These are phyloP conservation scores for Magnusiomyces suaveolens DNA, from an alignment of 1,139 yeast genomes.

Conservation along the genomic window DNA sequence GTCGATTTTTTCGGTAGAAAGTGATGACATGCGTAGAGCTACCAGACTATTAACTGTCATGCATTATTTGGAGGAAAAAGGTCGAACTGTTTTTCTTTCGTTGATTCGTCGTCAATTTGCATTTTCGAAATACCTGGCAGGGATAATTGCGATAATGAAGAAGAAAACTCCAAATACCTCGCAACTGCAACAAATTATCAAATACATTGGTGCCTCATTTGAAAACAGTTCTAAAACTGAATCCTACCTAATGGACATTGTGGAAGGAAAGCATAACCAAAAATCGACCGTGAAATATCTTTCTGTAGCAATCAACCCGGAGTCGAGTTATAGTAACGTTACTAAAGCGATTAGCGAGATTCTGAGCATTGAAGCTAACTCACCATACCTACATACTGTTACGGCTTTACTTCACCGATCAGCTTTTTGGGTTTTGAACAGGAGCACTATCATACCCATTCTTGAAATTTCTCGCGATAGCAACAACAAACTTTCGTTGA, in stretches of 20 bases:
- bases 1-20: slow-evolving; percentile 47
- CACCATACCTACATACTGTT: slow-evolving; percentile 23
- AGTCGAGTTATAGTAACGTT: slow-evolving; percentile 52
- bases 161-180: slow-evolving; percentile 22
- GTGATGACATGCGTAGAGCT: slow-evolving; percentile 43
- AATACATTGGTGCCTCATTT: slow-evolving; percentile 53
- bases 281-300: background rate
- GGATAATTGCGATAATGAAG: slow-evolving; percentile 28
- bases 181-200: slow-evolving; percentile 37
- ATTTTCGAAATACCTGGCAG: slow-evolving; percentile 35
- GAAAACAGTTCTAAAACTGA: slow-evolving; percentile 40
- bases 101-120: slow-evolving; percentile 52
- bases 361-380: slow-evolving; percentile 3
- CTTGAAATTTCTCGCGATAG: slow-evolving; percentile 40
- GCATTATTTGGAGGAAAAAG: slow-evolving; percentile 42
- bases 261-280: background rate
- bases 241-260: slow-evolving; percentile 8
- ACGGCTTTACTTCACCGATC: slow-evolving; percentile 52
- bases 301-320: slow-evolving; percentile 36
- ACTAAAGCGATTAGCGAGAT: slow-evolving; percentile 55
- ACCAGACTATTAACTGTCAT: slow-evolving; percentile 45
- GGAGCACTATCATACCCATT: slow-evolving; percentile 50
- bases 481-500: slow-evolving; percentile 28
- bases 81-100: slow-evolving; percentile 58
- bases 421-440: slow-evolving; percentile 54